Base-by-base conservation (phyloP, 306 rosid genomes). In the Gastrolobium villosum region DNA sequence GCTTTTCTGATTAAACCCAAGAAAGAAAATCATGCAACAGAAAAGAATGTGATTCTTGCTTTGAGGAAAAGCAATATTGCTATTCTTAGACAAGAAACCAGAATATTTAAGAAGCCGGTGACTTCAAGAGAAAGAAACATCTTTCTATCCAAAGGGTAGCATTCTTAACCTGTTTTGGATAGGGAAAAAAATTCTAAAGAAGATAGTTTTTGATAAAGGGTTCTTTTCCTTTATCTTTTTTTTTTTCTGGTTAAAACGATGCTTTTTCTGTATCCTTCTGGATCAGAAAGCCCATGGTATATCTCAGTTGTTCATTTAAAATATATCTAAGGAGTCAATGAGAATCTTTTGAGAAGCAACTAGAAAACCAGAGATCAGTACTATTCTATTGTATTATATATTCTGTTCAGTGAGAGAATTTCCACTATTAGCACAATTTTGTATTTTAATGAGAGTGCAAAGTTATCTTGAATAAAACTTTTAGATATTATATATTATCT, bases 41-140 rank as follows among this genome's bases (percentile, higher is more conserved):
- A 82, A 66, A 55, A 82, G 89, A 88, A 88, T 88, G 83, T 75
- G 92, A 83, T 88, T 80, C 94, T 84, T 78, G 86, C 90, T 86
- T 86, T 81, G 77, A 86, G 79, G 77, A 73, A 80, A 88, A 88
- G 90, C 85, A 71, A 70, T 62, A 84, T 88, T 55, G 75, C 79
- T 82, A 72, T 86, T 77, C 83, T 56, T 68, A 57, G 67, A 83
- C 59, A 73, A 81, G 77, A 76, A 79, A 77, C 63, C 59, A 79
- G 82, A 86, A 88, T 76, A 82, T 80, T 72, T 32, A 72, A 78
- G 72, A 75, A 72, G 71, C n/a, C 60, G 77, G 76, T 76, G 32
- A 78, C 90, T 82, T 90, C 57, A 84, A 69, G 74, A 77, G 83
- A 82, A 90, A 90, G 88, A 81, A 84, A 79, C 71, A 49, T 69